A percentile compares a stretch with the other conserved stretches of the same genome.
Conservation (phyloP, 1,284 basidiomycete genomes). For the Sanghuangporus weigelae region DNA sequence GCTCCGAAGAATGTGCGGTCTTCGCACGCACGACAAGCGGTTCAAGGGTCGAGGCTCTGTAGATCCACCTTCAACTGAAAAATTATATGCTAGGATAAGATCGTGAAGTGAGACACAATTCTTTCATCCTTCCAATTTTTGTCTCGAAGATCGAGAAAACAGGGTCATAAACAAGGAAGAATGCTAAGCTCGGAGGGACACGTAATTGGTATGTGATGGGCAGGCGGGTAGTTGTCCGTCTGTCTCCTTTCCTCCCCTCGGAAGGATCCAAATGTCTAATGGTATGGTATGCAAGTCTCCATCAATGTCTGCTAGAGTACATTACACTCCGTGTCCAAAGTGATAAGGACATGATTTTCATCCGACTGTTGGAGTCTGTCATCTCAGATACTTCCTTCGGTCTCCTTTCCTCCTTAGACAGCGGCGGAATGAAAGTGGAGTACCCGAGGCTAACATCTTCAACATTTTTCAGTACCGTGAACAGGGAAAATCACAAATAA, state of each 20-base stretch:
- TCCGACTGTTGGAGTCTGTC: too few relatives aligned
- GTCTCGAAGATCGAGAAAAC: neutral
- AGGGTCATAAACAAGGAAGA: neutral
- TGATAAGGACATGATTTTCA: too few relatives aligned
- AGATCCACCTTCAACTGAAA: neutral
- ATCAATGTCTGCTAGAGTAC: too few relatives aligned
- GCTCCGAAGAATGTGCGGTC: neutral
- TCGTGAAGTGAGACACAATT: neutral
- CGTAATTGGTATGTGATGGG: neutral
- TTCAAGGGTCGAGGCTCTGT: neutral
- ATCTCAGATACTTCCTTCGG: too few relatives aligned
- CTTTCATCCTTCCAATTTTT: neutral
- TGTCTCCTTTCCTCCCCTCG: neutral
- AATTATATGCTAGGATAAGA: neutral
- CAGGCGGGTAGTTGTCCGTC: neutral
- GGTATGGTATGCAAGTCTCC: too few relatives aligned
- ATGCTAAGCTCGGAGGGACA: neutral
- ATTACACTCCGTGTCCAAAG: too few relatives aligned
- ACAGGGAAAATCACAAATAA: too few relatives aligned
- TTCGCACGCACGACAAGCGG: neutral
- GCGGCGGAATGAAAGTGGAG: too few relatives aligned
- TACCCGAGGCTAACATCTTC: too few relatives aligned
- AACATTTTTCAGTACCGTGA: too few relatives aligned
- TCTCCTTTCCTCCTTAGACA: too few relatives aligned
- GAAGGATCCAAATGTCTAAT: neutral